phyloP scores from a whole-genome alignment of 441 rosid species.

The Pelargonium fulgidum region DNA sequence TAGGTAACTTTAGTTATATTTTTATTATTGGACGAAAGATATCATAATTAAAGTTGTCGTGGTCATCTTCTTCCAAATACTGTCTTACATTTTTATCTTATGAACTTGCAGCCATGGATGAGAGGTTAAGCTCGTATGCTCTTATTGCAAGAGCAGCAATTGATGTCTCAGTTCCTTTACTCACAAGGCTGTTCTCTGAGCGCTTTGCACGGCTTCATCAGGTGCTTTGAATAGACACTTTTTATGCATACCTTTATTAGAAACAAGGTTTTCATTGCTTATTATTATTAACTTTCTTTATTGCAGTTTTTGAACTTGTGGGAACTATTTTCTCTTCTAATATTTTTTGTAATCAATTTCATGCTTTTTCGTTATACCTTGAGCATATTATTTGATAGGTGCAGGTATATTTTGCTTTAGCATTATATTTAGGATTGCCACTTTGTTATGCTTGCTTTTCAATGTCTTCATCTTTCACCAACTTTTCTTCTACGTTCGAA shows the following conservation, averaged over 20 bases:
- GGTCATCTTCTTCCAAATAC: constrained; percentile 4
- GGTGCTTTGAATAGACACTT: constrained; percentile 42
- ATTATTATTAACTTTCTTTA: background rate
- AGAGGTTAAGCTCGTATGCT: constrained; percentile 89
- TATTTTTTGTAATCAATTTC: background rate
- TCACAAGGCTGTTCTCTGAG: constrained; percentile 61
- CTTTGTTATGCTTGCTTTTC: background rate
- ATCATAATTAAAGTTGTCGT: background rate
- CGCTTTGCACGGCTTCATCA: constrained; percentile 69
- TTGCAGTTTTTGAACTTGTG: background rate
- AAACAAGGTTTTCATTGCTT: background rate
- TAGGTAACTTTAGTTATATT: no score
- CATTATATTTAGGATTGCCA: background rate
- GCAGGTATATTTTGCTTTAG: background rate
- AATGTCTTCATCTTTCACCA: background rate
- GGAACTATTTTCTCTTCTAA: background rate
- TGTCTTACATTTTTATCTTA: constrained; percentile 14
- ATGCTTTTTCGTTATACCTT: background rate
- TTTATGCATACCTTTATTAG: constrained; percentile 7
- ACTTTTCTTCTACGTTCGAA: background rate
- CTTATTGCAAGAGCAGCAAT: constrained; percentile 91
- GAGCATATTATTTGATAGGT: background rate
- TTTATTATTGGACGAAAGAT: background rate
- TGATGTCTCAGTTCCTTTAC: constrained; percentile 74
- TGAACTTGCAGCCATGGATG: constrained; percentile 81